These are phyloP conservation scores for Antrodiella citrinella DNA, from an alignment of 768 basidiomycete species.

Conservation along the genomic window DNA sequence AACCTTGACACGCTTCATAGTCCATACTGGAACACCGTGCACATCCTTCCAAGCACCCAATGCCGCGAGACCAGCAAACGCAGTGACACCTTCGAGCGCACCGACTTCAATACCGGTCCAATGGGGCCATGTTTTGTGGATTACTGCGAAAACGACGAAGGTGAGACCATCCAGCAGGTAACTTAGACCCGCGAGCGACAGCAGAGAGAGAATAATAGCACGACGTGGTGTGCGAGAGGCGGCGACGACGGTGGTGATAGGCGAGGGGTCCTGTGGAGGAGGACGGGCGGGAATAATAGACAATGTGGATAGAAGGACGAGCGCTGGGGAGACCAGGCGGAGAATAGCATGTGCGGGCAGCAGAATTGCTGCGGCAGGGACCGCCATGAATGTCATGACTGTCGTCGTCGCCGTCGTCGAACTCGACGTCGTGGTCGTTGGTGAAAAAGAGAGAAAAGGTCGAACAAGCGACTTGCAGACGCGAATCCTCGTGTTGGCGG, in stretches of 20 bases:
- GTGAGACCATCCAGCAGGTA: slow-evolving; percentile 74
- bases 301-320: slow-evolving; percentile 54
- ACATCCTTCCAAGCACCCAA: slow-evolving; percentile 77
- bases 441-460: slow-evolving; percentile 18
- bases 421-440: slow-evolving; percentile 19
- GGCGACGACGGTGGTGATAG: slow-evolving; percentile 74
- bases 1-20: slow-evolving; percentile 45
- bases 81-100: slow-evolving; percentile 58
- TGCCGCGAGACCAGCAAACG: slow-evolving; percentile 64
- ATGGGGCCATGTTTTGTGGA: slow-evolving; percentile 58
- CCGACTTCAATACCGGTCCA: slow-evolving; percentile 60
- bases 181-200: slow-evolving; percentile 62
- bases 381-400: slow-evolving; percentile 13
- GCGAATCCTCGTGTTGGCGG: slow-evolving; percentile 11
- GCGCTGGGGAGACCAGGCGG: slow-evolving; percentile 59
- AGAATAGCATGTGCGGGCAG: slow-evolving; percentile 42
- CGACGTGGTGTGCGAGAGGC: slow-evolving; percentile 67
- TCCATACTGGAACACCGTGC: slow-evolving; percentile 63
- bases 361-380: slow-evolving; percentile 11
- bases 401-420: slow-evolving; percentile 27
- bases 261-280: slow-evolving; percentile 39
- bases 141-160: slow-evolving; percentile 55
- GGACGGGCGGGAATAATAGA: slow-evolving; percentile 49
- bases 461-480: slow-evolving; percentile 10
- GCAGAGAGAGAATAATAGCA: slow-evolving; percentile 59